Conservation (phyloP, 2,329 filamentous ascomycete species). For the Sphaerostilbella broomeana region DNA sequence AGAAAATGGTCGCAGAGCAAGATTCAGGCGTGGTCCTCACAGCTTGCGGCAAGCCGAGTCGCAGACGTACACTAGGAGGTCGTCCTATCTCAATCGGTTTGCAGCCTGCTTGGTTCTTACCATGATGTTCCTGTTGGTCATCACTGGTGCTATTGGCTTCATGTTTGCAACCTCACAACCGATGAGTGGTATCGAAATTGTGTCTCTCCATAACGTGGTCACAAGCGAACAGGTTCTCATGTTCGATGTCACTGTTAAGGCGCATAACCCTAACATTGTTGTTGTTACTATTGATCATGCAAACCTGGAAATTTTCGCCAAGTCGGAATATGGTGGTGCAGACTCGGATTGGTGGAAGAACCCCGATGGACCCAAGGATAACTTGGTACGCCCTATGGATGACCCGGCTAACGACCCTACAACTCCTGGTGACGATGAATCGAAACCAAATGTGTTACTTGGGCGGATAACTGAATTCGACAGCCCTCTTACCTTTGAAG, state of each 20-base stretch:
- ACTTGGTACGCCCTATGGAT: slow-evolving; percentile 21
- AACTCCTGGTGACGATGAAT: slow-evolving; percentile 45
- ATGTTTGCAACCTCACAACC: slow-evolving; percentile 89
- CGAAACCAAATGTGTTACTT: slow-evolving; percentile 75
- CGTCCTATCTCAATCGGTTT: slow-evolving; percentile 62
- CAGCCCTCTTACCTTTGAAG: slow-evolving; percentile 81
- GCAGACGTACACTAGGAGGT: slow-evolving; percentile 57
- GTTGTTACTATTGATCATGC: slow-evolving; percentile 79
- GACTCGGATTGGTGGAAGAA: slow-evolving; percentile 54
- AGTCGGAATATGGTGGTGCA: slow-evolving; percentile 79
- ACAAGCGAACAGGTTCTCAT: slow-evolving; percentile 94
- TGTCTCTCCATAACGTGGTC: slow-evolving; percentile 80
- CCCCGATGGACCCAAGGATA: slow-evolving; percentile 21
- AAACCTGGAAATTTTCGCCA: slow-evolving; percentile 90
- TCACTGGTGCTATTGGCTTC: slow-evolving; percentile 81
- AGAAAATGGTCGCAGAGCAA: slow-evolving; percentile 49
- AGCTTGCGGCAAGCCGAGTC: slow-evolving; percentile 67
- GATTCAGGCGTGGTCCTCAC: slow-evolving; percentile 47
- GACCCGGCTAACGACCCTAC: slow-evolving; percentile 33
- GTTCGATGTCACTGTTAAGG: slow-evolving; percentile 81
- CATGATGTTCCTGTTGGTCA: slow-evolving; percentile 71
- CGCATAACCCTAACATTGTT: slow-evolving; percentile 89
- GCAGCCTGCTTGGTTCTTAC: slow-evolving; percentile 84
- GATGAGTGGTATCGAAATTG: slow-evolving; percentile 68
- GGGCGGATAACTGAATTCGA: slow-evolving; percentile 83